phyloP scores from a whole-genome alignment of 2,329 filamentous ascomycete genomes.

The Fusarium keratoplasticum region DNA sequence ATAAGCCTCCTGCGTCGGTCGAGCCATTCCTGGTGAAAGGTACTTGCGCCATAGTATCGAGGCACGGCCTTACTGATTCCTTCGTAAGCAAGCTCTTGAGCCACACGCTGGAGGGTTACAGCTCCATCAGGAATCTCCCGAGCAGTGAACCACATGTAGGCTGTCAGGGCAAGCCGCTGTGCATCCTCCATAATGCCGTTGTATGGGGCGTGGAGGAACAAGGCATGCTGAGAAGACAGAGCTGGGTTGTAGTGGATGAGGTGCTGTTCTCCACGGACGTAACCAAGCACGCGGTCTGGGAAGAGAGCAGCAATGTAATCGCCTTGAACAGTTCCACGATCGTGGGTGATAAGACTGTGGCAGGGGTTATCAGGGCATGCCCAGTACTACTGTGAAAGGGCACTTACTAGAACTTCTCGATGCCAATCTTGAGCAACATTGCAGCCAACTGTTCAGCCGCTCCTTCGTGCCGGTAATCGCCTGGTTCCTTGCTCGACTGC shows the following conservation, averaged over 20 bases:
- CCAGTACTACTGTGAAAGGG: background rate
- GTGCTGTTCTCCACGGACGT: background rate
- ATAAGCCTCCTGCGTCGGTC: background rate
- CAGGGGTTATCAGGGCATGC: too few relatives aligned
- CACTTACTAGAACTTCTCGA: background rate
- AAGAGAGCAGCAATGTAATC: background rate
- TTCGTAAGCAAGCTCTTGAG: conserved; percentile 6
- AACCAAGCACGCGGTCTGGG: background rate
- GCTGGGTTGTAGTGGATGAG: background rate
- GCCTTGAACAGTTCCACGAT: background rate
- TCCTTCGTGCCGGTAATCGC: background rate
- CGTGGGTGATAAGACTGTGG: background rate
- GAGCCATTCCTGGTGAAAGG: conserved; percentile 13
- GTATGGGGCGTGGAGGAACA: background rate
- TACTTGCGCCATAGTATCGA: conserved; percentile 1
- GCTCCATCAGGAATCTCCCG: background rate
- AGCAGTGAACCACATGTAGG: background rate
- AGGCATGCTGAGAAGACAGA: background rate
- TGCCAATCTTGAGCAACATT: background rate
- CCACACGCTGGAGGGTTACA: background rate
- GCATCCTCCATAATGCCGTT: background rate
- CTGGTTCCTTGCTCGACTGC: background rate
- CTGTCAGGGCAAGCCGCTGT: background rate
- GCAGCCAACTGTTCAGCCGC: background rate
- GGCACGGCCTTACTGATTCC: background rate